phyloP scores from a whole-genome alignment of 2,329 filamentous ascomycete genomes.

The Pezicula neosporulosa region DNA sequence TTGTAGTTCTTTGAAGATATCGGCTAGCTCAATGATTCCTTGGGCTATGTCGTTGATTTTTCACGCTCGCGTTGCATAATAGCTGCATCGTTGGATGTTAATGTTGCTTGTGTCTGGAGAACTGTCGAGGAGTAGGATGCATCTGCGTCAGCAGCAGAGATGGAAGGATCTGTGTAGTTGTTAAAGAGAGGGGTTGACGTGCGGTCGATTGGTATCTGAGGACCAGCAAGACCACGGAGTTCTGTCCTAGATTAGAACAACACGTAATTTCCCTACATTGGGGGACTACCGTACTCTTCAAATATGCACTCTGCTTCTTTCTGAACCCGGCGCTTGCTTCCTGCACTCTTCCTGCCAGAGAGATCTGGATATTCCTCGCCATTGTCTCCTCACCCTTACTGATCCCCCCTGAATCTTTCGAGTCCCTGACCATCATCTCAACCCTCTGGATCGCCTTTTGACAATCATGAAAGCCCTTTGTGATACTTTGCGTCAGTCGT shows the following conservation, averaged over 20 bases:
- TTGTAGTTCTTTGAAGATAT: conserved; percentile 95
- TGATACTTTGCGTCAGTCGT: conserved; percentile 84
- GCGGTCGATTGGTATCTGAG: conserved; percentile 50
- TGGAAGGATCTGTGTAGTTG: conserved; percentile 75
- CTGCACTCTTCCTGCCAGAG: conserved; percentile 81
- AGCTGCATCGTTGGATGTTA: conserved; percentile 74
- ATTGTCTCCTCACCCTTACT: conserved; percentile 87
- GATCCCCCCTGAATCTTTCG: conserved; percentile 67
- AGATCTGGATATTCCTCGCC: conserved; percentile 94
- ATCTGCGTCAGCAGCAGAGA: conserved; percentile 92
- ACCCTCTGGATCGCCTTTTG: conserved; percentile 85
- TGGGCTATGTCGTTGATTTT: conserved; percentile 97
- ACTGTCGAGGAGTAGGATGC: conserved; percentile 85
- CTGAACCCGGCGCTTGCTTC: conserved; percentile 89
- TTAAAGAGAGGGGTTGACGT: conserved; percentile 45
- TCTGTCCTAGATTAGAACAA: conserved; percentile 44
- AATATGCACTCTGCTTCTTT: conserved; percentile 95
- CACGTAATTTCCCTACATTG: background rate
- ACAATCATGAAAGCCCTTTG: conserved; percentile 82
- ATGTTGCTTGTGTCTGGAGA: conserved; percentile 65
- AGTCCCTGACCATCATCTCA: conserved; percentile 81
- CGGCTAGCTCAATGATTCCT: conserved; percentile 93
- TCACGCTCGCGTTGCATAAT: conserved; percentile 93
- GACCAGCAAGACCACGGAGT: conserved; percentile 68
- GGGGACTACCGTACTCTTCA: conserved; percentile 67